phyloP scores from a whole-genome alignment of 2,329 filamentous ascomycete species.

The Penicillium sp. region DNA sequence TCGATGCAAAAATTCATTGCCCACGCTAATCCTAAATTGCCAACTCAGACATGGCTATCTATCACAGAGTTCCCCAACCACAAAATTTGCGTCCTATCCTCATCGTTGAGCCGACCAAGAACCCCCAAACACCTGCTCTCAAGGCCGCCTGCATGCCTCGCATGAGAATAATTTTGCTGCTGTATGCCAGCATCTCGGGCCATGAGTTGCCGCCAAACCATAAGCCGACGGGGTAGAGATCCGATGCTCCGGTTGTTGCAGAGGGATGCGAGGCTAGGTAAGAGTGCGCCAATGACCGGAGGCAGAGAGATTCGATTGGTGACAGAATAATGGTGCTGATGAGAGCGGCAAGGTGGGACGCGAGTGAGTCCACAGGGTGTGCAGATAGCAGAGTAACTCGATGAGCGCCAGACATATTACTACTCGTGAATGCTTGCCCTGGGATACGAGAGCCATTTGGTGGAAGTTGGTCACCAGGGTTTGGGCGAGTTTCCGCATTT shows the following conservation, averaged over 20 bases:
- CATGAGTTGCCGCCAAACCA: slow-evolving; percentile 46
- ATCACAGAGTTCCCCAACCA: slow-evolving; percentile 46
- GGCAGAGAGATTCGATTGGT: slow-evolving; percentile 49
- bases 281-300: slow-evolving; percentile 47
- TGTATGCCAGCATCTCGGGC: slow-evolving; percentile 42
- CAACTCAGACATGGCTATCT: slow-evolving; percentile 3
- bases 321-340: slow-evolving; percentile 47
- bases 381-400: slow-evolving; percentile 52
- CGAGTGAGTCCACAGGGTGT: slow-evolving; percentile 50
- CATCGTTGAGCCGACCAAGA: slow-evolving; percentile 46
- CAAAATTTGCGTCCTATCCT: slow-evolving; percentile 49
- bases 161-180: slow-evolving; percentile 46
- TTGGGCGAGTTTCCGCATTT: slow-evolving; percentile 20
- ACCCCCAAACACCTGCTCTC: slow-evolving; percentile 46
- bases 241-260: slow-evolving; percentile 30
- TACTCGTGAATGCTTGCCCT: slow-evolving; percentile 20
- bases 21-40: background rate
- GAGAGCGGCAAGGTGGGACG: slow-evolving; percentile 49
- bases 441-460: slow-evolving; percentile 28
- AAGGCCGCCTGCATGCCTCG: slow-evolving; percentile 46
- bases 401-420: slow-evolving; percentile 35
- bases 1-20: background rate
- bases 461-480: slow-evolving; percentile 26
- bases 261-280: slow-evolving; percentile 42
- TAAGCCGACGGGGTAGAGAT: slow-evolving; percentile 39